These are phyloP conservation scores for Paramarasmius palmivorus DNA, from an alignment of 1,284 basidiomycete species.

Conservation along the genomic window DNA sequence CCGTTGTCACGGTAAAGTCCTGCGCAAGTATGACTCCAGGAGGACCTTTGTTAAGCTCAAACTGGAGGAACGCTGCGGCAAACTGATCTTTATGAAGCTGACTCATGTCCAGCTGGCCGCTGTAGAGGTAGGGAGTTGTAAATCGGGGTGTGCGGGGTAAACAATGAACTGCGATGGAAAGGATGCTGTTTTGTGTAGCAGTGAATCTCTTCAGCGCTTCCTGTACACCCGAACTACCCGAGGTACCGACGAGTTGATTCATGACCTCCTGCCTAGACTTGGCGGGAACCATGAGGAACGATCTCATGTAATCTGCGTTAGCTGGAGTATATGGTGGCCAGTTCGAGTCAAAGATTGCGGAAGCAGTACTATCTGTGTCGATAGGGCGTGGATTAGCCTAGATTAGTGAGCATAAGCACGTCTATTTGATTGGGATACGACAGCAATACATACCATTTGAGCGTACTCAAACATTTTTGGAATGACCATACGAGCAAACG, in stretches of 20 bases:
- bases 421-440: no score
- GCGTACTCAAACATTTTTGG: slow-evolving; percentile 15
- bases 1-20: slow-evolving; percentile 1
- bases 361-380: slow-evolving; percentile 12
- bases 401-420: no score
- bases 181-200: slow-evolving; percentile 5
- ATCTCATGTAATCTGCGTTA: slow-evolving; percentile 11
- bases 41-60: slow-evolving; percentile 7
- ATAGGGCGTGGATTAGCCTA: no score
- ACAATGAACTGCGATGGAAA: slow-evolving; percentile 4
- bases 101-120: slow-evolving; percentile 12
- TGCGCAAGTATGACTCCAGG: neutral
- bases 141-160: slow-evolving; percentile 11
- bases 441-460: neutral
- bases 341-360: no score
- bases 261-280: neutral
- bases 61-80: slow-evolving; percentile 12
- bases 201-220: neutral
- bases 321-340: slow-evolving; percentile 6
- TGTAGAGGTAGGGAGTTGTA: slow-evolving; percentile 6
- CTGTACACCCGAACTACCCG: neutral
- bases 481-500: slow-evolving; percentile 12
- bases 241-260: slow-evolving; percentile 11
- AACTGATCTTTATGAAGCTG: slow-evolving; percentile 9
- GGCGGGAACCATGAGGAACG: slow-evolving; percentile 15